A percentile compares a stretch with the other conserved stretches of the same genome.
Evolutionary conservation across 192 early-diverging fungal species (phyloP).

Genomic region (Coemansia sp.): DNA sequence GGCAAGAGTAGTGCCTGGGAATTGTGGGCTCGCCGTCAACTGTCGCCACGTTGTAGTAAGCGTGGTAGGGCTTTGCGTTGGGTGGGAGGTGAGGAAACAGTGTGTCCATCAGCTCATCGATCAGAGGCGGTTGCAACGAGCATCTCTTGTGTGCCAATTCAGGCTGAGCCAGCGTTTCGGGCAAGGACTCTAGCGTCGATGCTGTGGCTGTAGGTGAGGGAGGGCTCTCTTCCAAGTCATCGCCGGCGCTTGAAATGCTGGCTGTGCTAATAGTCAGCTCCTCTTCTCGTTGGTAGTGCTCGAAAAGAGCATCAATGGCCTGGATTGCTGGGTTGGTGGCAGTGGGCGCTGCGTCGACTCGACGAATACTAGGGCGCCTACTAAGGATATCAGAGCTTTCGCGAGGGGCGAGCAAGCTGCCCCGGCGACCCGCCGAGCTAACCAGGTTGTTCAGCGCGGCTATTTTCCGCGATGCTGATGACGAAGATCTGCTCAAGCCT

Average conservation of each 20-base stretch:
- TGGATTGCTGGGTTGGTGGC: slow-evolving; percentile 18
- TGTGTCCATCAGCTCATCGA: slow-evolving; percentile 17
- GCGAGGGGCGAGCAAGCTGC: neutral
- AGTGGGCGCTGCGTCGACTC: slow-evolving; percentile 16
- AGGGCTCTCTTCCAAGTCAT: neutral
- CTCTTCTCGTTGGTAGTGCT: slow-evolving; percentile 4
- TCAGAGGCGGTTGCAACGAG: neutral
- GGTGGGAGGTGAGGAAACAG: slow-evolving; percentile 20
- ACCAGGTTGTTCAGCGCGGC: neutral
- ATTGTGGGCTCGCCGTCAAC: slow-evolving; percentile 27
- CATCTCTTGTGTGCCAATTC: neutral
- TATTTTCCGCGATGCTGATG: neutral
- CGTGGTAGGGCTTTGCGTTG: slow-evolving; percentile 15
- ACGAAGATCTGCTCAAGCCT: neutral
- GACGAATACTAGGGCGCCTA: slow-evolving; percentile 12
- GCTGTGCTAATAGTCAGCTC: neutral
- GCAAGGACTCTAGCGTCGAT: neutral
- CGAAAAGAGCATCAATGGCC: slow-evolving; percentile 25
- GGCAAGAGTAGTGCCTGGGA: slow-evolving; percentile 22
- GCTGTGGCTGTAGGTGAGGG: neutral
- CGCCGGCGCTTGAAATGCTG: neutral
- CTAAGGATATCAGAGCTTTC: neutral
- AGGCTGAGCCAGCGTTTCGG: neutral
- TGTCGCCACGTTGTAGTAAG: slow-evolving; percentile 32
- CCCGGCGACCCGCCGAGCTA: neutral